Percentiles rank a stretch among this genome's conserved stretches.
phyloP scores from a whole-genome alignment of 2,329 filamentous ascomycete species.

The Pseudogymnoascus sp. region DNA sequence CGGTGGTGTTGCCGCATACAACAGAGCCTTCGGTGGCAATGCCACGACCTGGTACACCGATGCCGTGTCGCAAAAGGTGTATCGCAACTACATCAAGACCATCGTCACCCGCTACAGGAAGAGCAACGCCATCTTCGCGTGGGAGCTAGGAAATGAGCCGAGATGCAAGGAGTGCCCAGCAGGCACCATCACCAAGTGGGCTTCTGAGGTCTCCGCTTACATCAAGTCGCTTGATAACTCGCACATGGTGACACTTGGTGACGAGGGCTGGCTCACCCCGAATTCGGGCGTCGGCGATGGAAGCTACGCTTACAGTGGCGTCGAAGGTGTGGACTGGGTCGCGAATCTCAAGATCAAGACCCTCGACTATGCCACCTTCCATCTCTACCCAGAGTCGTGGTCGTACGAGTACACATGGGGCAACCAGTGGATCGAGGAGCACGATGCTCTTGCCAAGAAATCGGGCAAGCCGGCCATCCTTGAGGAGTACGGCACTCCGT shows the following conservation, averaged over 20 bases:
- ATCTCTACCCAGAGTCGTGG: constrained; percentile 44
- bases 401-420: constrained; percentile 34
- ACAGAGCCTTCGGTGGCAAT: constrained; percentile 44
- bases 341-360: constrained; percentile 40
- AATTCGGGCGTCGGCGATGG: constrained; percentile 32
- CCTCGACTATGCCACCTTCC: constrained; percentile 46
- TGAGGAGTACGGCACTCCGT: constrained; percentile 33
- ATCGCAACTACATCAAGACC: constrained; percentile 50
- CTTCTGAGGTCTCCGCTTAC: constrained; percentile 47
- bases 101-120: constrained; percentile 53
- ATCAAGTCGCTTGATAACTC: constrained; percentile 55
- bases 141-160: constrained; percentile 63
- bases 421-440: constrained; percentile 39
- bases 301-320: constrained; percentile 37
- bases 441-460: constrained; percentile 33
- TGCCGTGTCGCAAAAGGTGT: constrained; percentile 44
- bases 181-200: constrained; percentile 54
- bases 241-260: constrained; percentile 57
- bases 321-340: constrained; percentile 42
- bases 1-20: constrained; percentile 54
- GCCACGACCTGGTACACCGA: constrained; percentile 51
- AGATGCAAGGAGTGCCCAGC: constrained; percentile 54
- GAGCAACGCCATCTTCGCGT: constrained; percentile 55
- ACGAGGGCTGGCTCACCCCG: constrained; percentile 50
- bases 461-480: constrained; percentile 35